Evolutionary conservation across 2,329 filamentous ascomycete genomes (phyloP), one percentile per base, ranked within the genome.

Genomic region (Penicillium glabrum): DNA sequence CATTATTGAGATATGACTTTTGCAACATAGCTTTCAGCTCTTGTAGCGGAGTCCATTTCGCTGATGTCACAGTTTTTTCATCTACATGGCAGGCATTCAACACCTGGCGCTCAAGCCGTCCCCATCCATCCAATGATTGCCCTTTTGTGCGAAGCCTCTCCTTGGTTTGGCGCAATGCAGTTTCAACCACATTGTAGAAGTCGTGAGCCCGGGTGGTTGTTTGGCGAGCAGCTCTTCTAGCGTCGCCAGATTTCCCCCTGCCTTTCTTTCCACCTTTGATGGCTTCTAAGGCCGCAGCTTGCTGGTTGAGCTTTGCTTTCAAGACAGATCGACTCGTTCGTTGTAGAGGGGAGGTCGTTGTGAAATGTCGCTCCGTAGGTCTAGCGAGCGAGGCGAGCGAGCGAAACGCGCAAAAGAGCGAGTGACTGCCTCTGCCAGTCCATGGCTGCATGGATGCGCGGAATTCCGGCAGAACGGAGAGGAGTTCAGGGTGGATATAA

Each of bases 1-100:
- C 85, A 9, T 68, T 75, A 6, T 75, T 69, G 43, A 88, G 76
- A 66, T 88, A 90, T 2, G 84, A 83, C 52, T 83, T 79, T 57
- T 84, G 82, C 54, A 91, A 70, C 48, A 77, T 58, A 14, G 47
- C 14, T 53, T 71, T 74, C 13, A 69, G 33, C 6, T 67, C 59
- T 21, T 57, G 59, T 41, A 73, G 54, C 9, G 63, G 54, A 13
- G 67, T 62, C 27, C 44, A 57, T 53, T 63, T 63, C 11, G 52
- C 53, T 19, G 45, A 51, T 7, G 33, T 21, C 19, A 13, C 39
- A 11, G 4, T 13, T 19, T 23, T 60, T 59, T 67, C 64, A 11
- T 70, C 66, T 35, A 71, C 14, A 31, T 63, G 64, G 51, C 68
- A 70, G 10, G 73, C 71, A 48, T 70, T 71, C 45, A 67, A 47